Evolutionary conservation across 805 yeast species (phyloP), one percentile per base, ranked within the genome.

Genomic region (Zygoascus ofunaensis): DNA sequence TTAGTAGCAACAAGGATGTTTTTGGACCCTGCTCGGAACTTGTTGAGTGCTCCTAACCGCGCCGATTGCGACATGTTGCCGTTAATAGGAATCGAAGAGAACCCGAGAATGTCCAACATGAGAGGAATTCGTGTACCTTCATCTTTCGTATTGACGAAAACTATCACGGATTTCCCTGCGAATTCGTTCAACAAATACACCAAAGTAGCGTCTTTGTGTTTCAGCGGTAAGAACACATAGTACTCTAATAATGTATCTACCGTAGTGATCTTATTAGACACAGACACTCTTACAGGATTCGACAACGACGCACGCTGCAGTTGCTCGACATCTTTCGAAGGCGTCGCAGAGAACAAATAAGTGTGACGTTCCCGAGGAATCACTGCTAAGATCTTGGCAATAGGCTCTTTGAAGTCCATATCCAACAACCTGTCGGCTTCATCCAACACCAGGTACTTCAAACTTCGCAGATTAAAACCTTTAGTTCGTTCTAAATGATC

Each of bases 381-480:
- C 41, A 86, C 76, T 51, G 79, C 81, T 45, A 90, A 69, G 50
- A 90, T 84, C 60, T 82, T 82, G 58, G 87, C 95, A 51, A 90
- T 70, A 14, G 89, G 95, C 34, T 95, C 95, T 12, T 96, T 97
- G 58, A 90, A 90, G 61, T 90, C 98, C 84, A 90, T 77, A 68
- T 92, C 98, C 57, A 90, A 70, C 53, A 90, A 73, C 60, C 98
- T 74, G 65, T 90, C 98, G 19, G 98, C 98, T 68, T 90, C 98
- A 65, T 90, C 98, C 82, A 90, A 82, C 3, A 90, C 95, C 47
- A 90, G 71, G 61, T 71, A 90, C 60, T 83, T 81, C 57, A 90
- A 70, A 44, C 80, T 80, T 49, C 84, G 76, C 53, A 90, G 66
- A 2, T 84, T 77, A 58, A 90, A 90, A 2, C 96, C 97, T 61